A percentile compares a stretch with the other conserved stretches of the same genome.
Conservation (phyloP, 805 yeast species). For the Ogataea kodamae region DNA sequence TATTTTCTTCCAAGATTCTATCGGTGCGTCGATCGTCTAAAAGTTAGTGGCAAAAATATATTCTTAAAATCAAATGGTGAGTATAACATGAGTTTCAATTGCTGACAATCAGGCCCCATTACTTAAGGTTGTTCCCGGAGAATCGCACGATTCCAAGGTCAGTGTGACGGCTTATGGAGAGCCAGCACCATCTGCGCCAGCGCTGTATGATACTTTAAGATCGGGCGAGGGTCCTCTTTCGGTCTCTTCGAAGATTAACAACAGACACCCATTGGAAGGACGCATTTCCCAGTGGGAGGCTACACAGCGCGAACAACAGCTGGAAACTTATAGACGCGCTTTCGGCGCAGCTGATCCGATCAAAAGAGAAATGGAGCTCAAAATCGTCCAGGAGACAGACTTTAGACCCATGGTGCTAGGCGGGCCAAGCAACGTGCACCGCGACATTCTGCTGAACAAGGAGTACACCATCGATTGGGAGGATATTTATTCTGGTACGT, state of each 20-base stretch:
- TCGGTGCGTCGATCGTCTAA: constrained; percentile 16
- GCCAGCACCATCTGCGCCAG: constrained; percentile 64
- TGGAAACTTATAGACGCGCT: constrained; percentile 76
- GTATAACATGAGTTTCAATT: not conserved
- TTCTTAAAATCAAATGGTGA: constrained; percentile 7
- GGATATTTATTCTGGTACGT: constrained; percentile 66
- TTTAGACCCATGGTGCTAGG: constrained; percentile 64
- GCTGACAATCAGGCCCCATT: constrained; percentile 32
- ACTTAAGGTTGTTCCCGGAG: constrained; percentile 54
- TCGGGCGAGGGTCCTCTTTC: constrained; percentile 61
- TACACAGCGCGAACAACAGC: constrained; percentile 61
- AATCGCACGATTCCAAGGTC: constrained; percentile 42
- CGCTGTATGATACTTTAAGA: constrained; percentile 65
- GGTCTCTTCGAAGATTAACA: constrained; percentile 59
- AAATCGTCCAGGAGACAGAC: constrained; percentile 65
- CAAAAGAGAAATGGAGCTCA: constrained; percentile 83
- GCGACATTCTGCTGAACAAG: constrained; percentile 73
- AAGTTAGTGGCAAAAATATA: constrained; percentile 15
- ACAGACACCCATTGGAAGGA: constrained; percentile 81
- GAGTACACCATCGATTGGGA: constrained; percentile 90
- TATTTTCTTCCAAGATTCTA: constrained; percentile 6
- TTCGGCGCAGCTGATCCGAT: constrained; percentile 95
- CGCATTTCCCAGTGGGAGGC: constrained; percentile 78
- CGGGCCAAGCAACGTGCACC: constrained; percentile 44
- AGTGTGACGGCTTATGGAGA: constrained; percentile 50